Conservation (phyloP, 1,284 basidiomycete species). For the Polyporus tsugae region DNA sequence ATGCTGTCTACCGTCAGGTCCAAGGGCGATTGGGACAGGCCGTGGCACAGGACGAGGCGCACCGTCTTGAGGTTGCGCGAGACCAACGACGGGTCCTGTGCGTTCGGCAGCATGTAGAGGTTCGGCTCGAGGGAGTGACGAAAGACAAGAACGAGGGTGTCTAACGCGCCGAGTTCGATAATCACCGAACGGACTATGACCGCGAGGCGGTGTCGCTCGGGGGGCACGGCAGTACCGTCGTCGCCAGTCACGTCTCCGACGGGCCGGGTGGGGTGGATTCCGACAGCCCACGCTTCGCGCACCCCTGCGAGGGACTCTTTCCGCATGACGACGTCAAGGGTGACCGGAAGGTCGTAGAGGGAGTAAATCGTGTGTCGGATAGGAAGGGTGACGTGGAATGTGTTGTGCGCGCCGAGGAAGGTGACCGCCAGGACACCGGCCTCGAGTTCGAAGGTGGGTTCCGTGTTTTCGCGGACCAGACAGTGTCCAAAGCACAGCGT, state of each 20-base stretch:
- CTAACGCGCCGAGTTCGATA: not conserved
- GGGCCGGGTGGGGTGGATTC: not conserved
- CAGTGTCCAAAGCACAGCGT: not conserved
- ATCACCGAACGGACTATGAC: not conserved
- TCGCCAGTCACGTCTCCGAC: not conserved
- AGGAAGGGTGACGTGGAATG: not conserved
- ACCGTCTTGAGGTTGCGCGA: constrained; percentile 15
- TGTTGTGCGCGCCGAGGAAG: not conserved
- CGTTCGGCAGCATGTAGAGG: constrained; percentile 13
- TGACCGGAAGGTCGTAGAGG: constrained; percentile 5
- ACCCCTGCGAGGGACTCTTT: not conserved
- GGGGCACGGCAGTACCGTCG: not conserved
- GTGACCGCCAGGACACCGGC: constrained; percentile 3
- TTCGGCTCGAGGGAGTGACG: constrained; percentile 13
- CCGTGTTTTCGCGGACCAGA: not conserved
- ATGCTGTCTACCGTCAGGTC: not conserved
- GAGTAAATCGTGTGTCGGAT: constrained; percentile 5
- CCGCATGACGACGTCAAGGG: not conserved
- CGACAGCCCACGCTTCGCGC: not conserved
- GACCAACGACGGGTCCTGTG: constrained; percentile 8
- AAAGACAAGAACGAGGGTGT: constrained; percentile 8
- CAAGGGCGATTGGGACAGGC: not conserved
- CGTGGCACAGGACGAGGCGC: constrained; percentile 10
- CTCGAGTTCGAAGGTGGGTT: not conserved
- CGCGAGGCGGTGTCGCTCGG: not conserved